These are phyloP conservation scores for Colletotrichum filicis DNA, from an alignment of 2,329 filamentous ascomycete species.

Conservation along the genomic window DNA sequence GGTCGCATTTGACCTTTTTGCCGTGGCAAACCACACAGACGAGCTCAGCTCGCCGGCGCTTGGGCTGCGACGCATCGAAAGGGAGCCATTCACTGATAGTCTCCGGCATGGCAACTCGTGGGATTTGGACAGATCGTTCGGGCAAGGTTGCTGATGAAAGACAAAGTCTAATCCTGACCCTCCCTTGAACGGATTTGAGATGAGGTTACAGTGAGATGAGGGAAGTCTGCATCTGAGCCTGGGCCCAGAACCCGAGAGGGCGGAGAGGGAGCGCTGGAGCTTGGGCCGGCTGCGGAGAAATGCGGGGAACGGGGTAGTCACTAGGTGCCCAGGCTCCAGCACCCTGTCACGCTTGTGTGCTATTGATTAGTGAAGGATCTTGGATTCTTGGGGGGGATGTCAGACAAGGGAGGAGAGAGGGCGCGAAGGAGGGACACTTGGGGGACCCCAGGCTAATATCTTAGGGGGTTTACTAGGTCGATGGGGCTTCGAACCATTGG, in stretches of 20 bases:
- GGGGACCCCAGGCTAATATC: too few relatives aligned
- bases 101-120: conserved; percentile 40
- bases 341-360: too few relatives aligned
- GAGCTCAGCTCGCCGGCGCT: conserved; percentile 45
- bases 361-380: not conserved
- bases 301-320: not conserved
- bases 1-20: conserved; percentile 49
- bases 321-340: too few relatives aligned
- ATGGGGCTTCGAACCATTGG: not conserved
- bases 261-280: not conserved
- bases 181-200: not conserved
- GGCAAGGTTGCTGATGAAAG: not conserved
- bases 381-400: not conserved
- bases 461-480: not conserved
- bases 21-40: conserved; percentile 46
- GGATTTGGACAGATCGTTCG: not conserved
- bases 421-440: too few relatives aligned
- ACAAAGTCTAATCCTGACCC: not conserved
- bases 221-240: not conserved
- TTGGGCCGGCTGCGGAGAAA: not conserved
- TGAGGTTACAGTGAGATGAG: not conserved
- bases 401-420: not conserved
- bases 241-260: not conserved
- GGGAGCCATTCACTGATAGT: conserved; percentile 46
- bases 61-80: conserved; percentile 44